phyloP scores from a whole-genome alignment of 2,329 filamentous ascomycete genomes.

The Mollisiaceae sp. region DNA sequence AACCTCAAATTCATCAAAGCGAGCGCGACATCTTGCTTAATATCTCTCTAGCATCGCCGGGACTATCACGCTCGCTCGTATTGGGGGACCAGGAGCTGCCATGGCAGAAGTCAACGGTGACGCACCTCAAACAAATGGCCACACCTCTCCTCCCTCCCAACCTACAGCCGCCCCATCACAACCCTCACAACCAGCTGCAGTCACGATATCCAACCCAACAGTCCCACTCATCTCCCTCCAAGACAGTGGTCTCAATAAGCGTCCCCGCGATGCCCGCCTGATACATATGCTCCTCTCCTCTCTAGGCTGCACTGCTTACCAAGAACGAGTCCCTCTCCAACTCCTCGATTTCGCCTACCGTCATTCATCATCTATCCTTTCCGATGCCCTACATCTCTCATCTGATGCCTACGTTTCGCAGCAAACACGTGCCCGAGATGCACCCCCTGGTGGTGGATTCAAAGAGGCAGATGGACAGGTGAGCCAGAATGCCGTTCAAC shows the following conservation, averaged over 20 bases:
- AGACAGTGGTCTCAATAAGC: conserved; percentile 47
- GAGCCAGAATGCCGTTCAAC: conserved; percentile 68
- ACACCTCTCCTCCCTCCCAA: conserved; percentile 42
- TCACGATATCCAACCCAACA: conserved; percentile 34
- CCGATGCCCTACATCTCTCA: conserved; percentile 71
- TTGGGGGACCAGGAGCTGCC: neutral
- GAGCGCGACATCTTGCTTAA: neutral
- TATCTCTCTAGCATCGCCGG: neutral
- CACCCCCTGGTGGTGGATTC: conserved; percentile 39
- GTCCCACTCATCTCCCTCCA: conserved; percentile 42
- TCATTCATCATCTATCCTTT: conserved; percentile 74
- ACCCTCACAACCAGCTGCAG: conserved; percentile 21
- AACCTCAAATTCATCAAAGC: neutral
- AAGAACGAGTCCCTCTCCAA: conserved; percentile 80
- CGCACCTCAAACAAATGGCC: conserved; percentile 59
- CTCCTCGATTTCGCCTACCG: conserved; percentile 88
- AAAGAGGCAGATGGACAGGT: conserved; percentile 50
- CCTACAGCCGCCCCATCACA: conserved; percentile 20
- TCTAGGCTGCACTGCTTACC: conserved; percentile 79
- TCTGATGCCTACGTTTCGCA: conserved; percentile 67
- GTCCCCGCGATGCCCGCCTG: conserved; percentile 78
- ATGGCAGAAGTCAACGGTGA: conserved; percentile 44
- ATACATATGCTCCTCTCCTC: conserved; percentile 81
- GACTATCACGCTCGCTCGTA: neutral
- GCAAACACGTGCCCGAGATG: conserved; percentile 42